Conservation (phyloP, 495 filamentous ascomycete genomes). For the Aspergillus avenaceus region DNA sequence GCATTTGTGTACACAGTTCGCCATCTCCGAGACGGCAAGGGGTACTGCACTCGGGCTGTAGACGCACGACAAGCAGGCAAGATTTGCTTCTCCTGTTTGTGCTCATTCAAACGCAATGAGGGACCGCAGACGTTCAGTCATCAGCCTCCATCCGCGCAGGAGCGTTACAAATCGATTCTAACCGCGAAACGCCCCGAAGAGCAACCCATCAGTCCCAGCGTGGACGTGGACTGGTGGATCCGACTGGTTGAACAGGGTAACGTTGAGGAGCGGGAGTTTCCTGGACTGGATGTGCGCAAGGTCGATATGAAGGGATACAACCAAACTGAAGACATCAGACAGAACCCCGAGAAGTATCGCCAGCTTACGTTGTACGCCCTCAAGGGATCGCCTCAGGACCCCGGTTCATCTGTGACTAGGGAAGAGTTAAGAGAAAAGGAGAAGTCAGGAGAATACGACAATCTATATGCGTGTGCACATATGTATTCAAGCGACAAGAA, state of each 20-base stretch:
- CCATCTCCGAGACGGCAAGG: slow-evolving; percentile 49
- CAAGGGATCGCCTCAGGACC: slow-evolving; percentile 33
- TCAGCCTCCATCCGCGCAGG: slow-evolving; percentile 34
- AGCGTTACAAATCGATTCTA: slow-evolving; percentile 36
- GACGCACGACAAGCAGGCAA: slow-evolving; percentile 42
- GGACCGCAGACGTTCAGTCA: slow-evolving; percentile 27
- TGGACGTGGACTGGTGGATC: slow-evolving; percentile 48
- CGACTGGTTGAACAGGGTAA: slow-evolving; percentile 18
- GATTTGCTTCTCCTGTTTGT: slow-evolving; percentile 57
- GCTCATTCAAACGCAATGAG: slow-evolving; percentile 58
- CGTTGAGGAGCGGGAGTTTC: slow-evolving; percentile 45
- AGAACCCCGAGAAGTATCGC: slow-evolving; percentile 48
- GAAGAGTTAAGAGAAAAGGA: slow-evolving; percentile 22
- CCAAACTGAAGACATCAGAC: slow-evolving; percentile 26
- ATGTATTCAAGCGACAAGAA: slow-evolving; percentile 68
- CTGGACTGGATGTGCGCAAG: slow-evolving; percentile 58
- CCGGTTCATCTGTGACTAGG: slow-evolving; percentile 7
- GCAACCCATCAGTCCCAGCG: slow-evolving; percentile 32
- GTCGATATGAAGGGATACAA: slow-evolving; percentile 60
- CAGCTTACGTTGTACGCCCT: slow-evolving; percentile 58
- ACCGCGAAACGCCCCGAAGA: slow-evolving; percentile 35
- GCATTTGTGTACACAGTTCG: slow-evolving; percentile 59
- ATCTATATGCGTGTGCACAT: slow-evolving; percentile 61
- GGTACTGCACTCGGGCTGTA: slow-evolving; percentile 58
- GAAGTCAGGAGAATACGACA: slow-evolving; percentile 36